Conservation (phyloP, 257 asterid species). For the Cinchona pubescens region DNA sequence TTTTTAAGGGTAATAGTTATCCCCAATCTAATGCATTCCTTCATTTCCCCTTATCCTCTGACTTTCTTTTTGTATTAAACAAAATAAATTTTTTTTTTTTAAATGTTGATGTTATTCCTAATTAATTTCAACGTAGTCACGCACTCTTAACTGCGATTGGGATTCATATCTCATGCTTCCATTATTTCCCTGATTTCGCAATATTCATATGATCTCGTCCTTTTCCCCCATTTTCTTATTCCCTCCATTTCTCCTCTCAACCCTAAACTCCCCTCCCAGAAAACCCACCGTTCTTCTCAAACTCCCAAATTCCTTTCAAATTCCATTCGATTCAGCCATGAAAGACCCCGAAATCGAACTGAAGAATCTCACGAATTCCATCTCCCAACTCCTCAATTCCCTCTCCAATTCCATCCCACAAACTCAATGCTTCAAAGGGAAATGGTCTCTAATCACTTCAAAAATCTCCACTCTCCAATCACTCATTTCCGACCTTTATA, state of each 20-base stretch:
- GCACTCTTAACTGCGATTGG: not conserved
- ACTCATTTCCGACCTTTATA: conserved; percentile 46
- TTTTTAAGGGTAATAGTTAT: no score
- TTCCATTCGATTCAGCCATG: conserved; percentile 54
- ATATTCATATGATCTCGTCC: not conserved
- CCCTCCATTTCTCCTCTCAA: not conserved
- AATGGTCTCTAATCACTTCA: conserved; percentile 59
- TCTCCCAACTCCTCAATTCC: conserved; percentile 36
- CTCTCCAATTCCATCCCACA: conserved; percentile 45
- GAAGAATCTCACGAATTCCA: conserved; percentile 10
- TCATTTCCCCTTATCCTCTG: no score
- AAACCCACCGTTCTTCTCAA: not conserved
- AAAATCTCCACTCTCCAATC: conserved; percentile 57
- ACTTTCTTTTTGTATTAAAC: no score
- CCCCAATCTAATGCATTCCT: no score
- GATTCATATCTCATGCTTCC: not conserved
- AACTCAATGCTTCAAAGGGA: conserved; percentile 61
- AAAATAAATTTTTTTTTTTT: no score
- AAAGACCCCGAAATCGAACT: conserved; percentile 36
- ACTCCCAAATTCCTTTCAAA: not conserved
- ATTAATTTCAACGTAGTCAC: not conserved
- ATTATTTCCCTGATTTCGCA: not conserved
- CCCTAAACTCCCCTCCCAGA: not conserved
- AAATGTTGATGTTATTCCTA: not conserved
- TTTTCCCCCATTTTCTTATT: not conserved